Base-by-base conservation (phyloP, 371 early-diverging fungal genomes). In the Mucor mucedo region DNA sequence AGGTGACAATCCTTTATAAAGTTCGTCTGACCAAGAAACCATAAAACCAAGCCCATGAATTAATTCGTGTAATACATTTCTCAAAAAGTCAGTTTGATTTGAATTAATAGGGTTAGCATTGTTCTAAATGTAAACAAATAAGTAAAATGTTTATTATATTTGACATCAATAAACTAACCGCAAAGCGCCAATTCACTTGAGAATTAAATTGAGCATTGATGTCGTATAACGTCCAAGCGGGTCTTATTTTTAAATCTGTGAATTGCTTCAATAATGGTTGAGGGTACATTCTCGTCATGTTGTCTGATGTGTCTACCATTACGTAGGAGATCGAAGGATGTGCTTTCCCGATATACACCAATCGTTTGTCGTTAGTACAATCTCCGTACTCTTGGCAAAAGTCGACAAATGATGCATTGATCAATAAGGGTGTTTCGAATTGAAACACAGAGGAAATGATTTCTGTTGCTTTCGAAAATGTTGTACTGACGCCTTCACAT, bases 31-130 rank as follows among this genome's bases (percentile, higher is more conserved):
- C 90, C 88, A 90, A 10, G 81, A 70, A 6, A 77, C 82, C 13
- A 87, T 65, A 59, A 90, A 86, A 2, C 90, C 90, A n/a, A 90
- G 78, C 0, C 90, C 90, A 60, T 90, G 90, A 3, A 86, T 62
- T 8, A 86, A 42, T 63, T 90, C 90, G 55, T 90, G 90, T 14
- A 88, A 27, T 0, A 79, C 80, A 10, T 79, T 81, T 50, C 82
- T 78, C 32, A 84, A 68, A 49, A 89, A 72, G 66, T 88, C 88
- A 0, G 44, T 54, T 53, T 62, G 49, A 10, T 27, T 33, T 14
- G 30, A 29, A n/a, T 13, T 27, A 10, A 60, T 59, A 9, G 44
- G 44, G 35, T 52, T 16, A n/a, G 42, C 33, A 13, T 52, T 29
- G 54, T 59, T 59, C 70, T 70, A 70, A 14, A 40, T 8, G 0